phyloP scores from a whole-genome alignment of 2,329 filamentous ascomycete species.

The Colletotrichum higginsianum region DNA sequence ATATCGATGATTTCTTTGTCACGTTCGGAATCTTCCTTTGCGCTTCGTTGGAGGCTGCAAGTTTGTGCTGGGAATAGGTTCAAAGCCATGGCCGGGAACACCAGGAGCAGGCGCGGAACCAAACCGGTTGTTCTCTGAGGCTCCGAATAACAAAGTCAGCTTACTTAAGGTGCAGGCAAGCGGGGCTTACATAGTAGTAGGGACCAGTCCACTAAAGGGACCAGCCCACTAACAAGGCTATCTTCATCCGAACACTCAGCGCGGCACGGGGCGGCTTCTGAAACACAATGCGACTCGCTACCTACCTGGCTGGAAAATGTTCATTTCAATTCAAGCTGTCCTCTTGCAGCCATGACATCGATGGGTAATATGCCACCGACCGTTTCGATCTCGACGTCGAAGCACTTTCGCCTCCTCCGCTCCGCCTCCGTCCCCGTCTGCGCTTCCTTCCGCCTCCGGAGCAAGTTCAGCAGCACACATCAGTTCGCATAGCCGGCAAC shows the following conservation, averaged over 20 bases:
- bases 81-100: no score
- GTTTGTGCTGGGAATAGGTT: no score
- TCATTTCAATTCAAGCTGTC: background rate
- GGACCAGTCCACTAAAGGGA: no score
- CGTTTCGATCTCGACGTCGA: conserved; percentile 5
- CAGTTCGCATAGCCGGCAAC: background rate
- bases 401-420: background rate
- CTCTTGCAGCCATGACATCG: background rate
- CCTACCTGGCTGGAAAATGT: background rate
- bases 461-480: background rate
- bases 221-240: background rate
- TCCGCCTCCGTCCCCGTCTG: no score
- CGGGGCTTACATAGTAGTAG: no score
- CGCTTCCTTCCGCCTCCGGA: background rate
- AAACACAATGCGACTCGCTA: conserved; percentile 12
- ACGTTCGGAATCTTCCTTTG: no score
- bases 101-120: no score
- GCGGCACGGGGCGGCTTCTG: conserved; percentile 30
- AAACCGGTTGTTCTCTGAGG: no score
- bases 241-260: background rate
- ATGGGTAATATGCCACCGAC: background rate
- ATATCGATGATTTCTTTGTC: no score
- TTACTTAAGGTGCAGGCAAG: no score
- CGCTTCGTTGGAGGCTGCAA: no score
- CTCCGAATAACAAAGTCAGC: no score